Evolutionary conservation across 768 basidiomycete genomes (phyloP).

Genomic region (Sporobolomyces pararoseus): DNA sequence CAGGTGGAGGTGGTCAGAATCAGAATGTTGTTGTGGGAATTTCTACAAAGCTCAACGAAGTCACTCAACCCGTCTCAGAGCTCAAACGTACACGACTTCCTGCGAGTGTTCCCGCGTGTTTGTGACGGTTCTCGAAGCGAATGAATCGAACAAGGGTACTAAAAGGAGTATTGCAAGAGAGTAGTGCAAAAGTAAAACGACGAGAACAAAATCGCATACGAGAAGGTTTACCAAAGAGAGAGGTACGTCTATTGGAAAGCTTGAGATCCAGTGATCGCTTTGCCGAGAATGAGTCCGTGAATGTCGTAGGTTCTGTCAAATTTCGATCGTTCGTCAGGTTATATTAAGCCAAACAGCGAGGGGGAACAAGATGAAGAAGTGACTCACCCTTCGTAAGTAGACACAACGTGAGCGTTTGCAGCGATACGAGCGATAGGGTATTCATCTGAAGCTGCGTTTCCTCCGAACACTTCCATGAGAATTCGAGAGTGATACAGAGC

Average conservation of each 20-base stretch:
- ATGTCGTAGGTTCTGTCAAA: conserved; percentile 29
- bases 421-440: conserved; percentile 90
- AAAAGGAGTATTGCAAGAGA: too few species aligned
- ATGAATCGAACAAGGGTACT: too few species aligned
- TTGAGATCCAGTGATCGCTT: conserved; percentile 80
- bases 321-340: too few species aligned
- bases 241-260: conserved; percentile 65
- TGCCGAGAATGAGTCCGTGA: conserved; percentile 62
- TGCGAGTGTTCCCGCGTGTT: too few species aligned
- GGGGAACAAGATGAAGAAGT: background rate
- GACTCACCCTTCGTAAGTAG: conserved; percentile 77
- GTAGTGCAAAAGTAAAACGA: background rate
- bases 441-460: conserved; percentile 92
- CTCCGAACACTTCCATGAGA: conserved; percentile 85
- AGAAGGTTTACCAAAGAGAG: background rate
- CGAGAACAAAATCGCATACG: background rate
- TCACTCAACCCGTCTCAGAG: too few species aligned
- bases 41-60: too few species aligned
- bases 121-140: too few species aligned
- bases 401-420: conserved; percentile 89
- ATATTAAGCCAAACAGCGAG: too few species aligned
- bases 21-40: background rate
- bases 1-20: background rate
- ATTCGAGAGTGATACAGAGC: conserved; percentile 75
- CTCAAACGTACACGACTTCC: too few species aligned